These are phyloP conservation scores for Debaryomyces prosopidis DNA, from an alignment of 805 yeast species.

Conservation along the genomic window DNA sequence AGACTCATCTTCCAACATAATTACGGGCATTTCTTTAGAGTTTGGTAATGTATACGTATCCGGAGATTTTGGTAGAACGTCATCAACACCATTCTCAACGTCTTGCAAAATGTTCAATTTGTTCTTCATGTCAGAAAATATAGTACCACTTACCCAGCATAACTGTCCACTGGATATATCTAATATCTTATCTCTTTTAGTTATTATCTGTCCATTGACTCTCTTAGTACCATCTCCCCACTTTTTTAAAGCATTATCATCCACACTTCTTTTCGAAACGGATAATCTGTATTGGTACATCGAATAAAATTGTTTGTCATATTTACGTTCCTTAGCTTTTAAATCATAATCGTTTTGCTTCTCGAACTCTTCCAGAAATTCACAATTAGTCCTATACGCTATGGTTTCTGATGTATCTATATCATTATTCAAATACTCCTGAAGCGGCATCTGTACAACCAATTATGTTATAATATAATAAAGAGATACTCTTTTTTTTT, in stretches of 20 bases:
- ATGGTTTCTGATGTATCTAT: background rate
- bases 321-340: slow-evolving; percentile 25
- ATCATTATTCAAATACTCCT: slow-evolving; percentile 5
- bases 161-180: slow-evolving; percentile 63
- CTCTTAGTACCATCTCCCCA: slow-evolving; percentile 54
- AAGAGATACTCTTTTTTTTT: background rate
- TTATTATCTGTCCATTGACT: slow-evolving; percentile 32
- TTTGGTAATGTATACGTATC: slow-evolving; percentile 20
- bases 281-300: slow-evolving; percentile 44
- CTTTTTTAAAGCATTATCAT: slow-evolving; percentile 33
- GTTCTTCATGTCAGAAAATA: slow-evolving; percentile 77
- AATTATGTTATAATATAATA: background rate
- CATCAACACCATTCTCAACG: slow-evolving; percentile 61
- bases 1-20: slow-evolving; percentile 88
- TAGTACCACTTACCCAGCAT: slow-evolving; percentile 85
- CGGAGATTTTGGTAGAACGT: slow-evolving; percentile 44
- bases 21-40: slow-evolving; percentile 32
- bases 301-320: slow-evolving; percentile 41
- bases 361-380: slow-evolving; percentile 3
- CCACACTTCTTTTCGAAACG: slow-evolving; percentile 33
- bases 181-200: slow-evolving; percentile 43
- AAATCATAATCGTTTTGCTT: slow-evolving; percentile 21
- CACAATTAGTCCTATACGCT: background rate
- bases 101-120: slow-evolving; percentile 87
- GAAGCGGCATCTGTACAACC: background rate